Evolutionary conservation across 2,329 filamentous ascomycete species (phyloP).

Genomic region (Colletotrichum magnum): DNA sequence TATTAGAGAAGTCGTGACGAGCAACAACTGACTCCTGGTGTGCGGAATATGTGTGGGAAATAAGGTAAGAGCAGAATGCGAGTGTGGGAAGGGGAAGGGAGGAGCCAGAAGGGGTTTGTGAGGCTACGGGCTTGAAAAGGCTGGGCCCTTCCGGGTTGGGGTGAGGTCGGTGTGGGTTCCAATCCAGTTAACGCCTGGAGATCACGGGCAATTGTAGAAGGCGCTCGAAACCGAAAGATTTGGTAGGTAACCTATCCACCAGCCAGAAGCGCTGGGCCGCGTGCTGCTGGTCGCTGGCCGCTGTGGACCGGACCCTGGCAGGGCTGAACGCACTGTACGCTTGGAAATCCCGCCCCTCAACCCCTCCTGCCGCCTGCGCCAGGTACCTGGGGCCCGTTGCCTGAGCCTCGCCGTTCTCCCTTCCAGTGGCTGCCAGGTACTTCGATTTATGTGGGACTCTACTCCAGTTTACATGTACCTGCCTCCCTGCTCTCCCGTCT

Average conservation of each 20-base stretch:
- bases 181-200: conserved; percentile 33
- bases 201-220: conserved; percentile 41
- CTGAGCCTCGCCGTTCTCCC: conserved; percentile 22
- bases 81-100: conserved; percentile 21
- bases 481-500: conserved; percentile 28
- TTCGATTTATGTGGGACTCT: conserved; percentile 16
- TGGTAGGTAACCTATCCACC: conserved; percentile 30
- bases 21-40: conserved; percentile 12
- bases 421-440: conserved; percentile 33
- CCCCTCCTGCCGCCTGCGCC: conserved; percentile 3
- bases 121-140: conserved; percentile 38
- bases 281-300: background rate
- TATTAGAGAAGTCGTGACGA: background rate
- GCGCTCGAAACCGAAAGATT: conserved; percentile 41
- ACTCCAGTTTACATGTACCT: conserved; percentile 5
- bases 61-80: conserved; percentile 7
- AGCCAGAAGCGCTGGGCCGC: conserved; percentile 2
- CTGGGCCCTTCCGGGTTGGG: conserved; percentile 30
- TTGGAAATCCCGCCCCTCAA: conserved; percentile 8
- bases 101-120: conserved; percentile 35
- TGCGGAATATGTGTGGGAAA: background rate
- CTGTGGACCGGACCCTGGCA: conserved; percentile 40
- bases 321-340: conserved; percentile 36
- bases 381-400: conserved; percentile 12
- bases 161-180: conserved; percentile 37